phyloP scores from a whole-genome alignment of 805 yeast genomes.

The Ogataea corticis region DNA sequence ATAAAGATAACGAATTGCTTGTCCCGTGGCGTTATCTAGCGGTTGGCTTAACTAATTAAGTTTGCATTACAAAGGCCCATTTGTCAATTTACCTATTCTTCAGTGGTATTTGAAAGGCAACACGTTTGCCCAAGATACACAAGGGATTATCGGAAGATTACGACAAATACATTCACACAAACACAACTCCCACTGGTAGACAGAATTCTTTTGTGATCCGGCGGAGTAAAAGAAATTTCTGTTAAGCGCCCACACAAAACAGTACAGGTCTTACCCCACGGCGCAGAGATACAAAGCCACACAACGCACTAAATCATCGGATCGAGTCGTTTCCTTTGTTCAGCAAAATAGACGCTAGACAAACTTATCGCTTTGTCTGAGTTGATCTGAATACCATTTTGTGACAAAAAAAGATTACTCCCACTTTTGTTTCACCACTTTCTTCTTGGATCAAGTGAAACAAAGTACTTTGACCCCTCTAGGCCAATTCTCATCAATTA shows the following conservation, averaged over 20 bases:
- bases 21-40: neutral
- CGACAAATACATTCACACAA: neutral
- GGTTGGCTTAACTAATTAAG: neutral
- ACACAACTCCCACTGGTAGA: neutral
- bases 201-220: neutral
- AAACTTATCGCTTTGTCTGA: slow-evolving; percentile 1
- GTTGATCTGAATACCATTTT: neutral
- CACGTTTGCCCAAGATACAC: too few species aligned
- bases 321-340: slow-evolving; percentile 2
- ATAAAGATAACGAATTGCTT: slow-evolving; percentile 1
- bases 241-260: slow-evolving; percentile 4
- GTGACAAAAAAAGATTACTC: neutral
- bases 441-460: neutral
- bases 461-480: neutral
- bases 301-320: neutral
- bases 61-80: neutral
- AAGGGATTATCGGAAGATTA: neutral
- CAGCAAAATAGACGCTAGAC: slow-evolving; percentile 4
- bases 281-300: neutral
- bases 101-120: neutral
- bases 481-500: neutral
- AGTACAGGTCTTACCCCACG: neutral
- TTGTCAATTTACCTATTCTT: neutral
- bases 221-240: slow-evolving; percentile 1
- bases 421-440: slow-evolving; percentile 5